A percentile compares a stretch with the other conserved stretches of the same genome.
Evolutionary conservation across 352 stramenopile species (phyloP).

Genomic region (Phytophthora crassamura): DNA sequence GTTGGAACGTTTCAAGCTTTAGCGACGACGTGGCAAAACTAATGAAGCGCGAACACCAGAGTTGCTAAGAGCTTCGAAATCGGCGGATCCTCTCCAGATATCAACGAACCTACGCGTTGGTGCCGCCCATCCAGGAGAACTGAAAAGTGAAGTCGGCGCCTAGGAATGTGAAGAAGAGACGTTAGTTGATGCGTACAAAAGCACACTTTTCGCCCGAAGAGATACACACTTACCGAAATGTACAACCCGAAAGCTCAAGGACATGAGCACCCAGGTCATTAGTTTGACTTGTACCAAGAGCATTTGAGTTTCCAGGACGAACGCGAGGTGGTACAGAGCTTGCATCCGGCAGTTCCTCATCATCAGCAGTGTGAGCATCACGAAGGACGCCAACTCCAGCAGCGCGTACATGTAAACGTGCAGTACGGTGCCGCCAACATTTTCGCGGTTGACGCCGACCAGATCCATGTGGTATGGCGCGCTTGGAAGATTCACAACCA

Average conservation of each 20-base stretch:
- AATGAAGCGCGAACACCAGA: too few species aligned
- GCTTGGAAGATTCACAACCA: slow-evolving; percentile 39
- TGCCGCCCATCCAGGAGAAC: slow-evolving; percentile 24
- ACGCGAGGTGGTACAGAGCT: slow-evolving; percentile 36
- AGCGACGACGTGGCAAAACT: too few species aligned
- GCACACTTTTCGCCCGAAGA: too few species aligned
- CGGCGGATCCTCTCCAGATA: too few species aligned
- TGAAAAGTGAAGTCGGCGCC: slow-evolving; percentile 34
- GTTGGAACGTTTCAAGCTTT: too few species aligned
- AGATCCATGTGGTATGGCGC: slow-evolving; percentile 40
- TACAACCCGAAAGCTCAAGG: slow-evolving; percentile 27
- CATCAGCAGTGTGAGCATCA: slow-evolving; percentile 27
- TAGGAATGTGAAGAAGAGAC: neutral
- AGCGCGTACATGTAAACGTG: slow-evolving; percentile 31
- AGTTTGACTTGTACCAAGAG: slow-evolving; percentile 30
- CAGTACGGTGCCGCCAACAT: slow-evolving; percentile 11
- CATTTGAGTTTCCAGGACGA: slow-evolving; percentile 44
- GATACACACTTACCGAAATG: slow-evolving; percentile 22
- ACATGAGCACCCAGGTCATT: slow-evolving; percentile 36
- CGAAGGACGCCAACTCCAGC: slow-evolving; percentile 36
- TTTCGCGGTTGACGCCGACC: slow-evolving; percentile 5
- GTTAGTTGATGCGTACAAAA: too few species aligned
- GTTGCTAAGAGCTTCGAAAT: too few species aligned
- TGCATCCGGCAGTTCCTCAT: slow-evolving; percentile 29
- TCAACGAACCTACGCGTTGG: neutral